Percentiles rank a stretch among this genome's conserved stretches.
Conservation (phyloP, 2,329 filamentous ascomycete genomes). For the Fusarium nurragi region DNA sequence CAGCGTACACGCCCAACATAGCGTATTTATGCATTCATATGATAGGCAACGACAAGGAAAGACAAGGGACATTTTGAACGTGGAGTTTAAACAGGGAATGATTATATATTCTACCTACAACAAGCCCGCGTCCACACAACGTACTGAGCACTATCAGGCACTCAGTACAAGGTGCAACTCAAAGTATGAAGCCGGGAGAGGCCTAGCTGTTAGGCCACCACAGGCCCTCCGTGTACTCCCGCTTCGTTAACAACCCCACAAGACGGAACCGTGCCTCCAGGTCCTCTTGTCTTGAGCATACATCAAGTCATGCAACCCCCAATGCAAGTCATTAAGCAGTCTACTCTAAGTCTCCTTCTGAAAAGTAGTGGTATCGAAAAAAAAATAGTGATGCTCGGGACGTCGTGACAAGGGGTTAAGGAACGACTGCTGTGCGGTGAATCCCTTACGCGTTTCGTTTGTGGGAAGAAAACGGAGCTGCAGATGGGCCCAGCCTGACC, state of each 20-base stretch:
- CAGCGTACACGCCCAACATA: not conserved
- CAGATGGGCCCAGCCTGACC: conserved; percentile 17
- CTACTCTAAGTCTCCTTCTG: conserved; percentile 48
- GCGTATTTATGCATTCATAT: no score
- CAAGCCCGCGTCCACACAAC: conserved; percentile 29
- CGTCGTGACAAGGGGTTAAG: conserved; percentile 17
- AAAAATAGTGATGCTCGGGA: conserved; percentile 42
- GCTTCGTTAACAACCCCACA: conserved; percentile 19
- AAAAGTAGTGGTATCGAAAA: conserved; percentile 53
- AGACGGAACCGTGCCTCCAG: conserved; percentile 8
- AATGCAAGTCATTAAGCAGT: conserved; percentile 46
- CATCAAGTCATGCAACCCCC: conserved; percentile 31
- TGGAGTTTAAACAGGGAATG: conserved; percentile 16
- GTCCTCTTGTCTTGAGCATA: conserved; percentile 6
- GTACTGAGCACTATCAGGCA: conserved; percentile 6
- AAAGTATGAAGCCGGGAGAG: conserved; percentile 23
- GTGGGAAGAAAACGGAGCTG: conserved; percentile 16
- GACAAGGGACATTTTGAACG: not conserved
- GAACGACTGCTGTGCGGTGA: conserved; percentile 20
- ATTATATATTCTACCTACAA: conserved; percentile 45
- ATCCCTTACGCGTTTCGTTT: conserved; percentile 9
- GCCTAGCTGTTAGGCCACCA: conserved; percentile 11
- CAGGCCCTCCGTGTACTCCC: conserved; percentile 25
- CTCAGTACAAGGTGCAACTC: conserved; percentile 23
- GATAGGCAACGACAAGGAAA: not conserved